Evolutionary conservation across 2,329 filamentous ascomycete species (phyloP).

Genomic region (Thelonectria rubi): DNA sequence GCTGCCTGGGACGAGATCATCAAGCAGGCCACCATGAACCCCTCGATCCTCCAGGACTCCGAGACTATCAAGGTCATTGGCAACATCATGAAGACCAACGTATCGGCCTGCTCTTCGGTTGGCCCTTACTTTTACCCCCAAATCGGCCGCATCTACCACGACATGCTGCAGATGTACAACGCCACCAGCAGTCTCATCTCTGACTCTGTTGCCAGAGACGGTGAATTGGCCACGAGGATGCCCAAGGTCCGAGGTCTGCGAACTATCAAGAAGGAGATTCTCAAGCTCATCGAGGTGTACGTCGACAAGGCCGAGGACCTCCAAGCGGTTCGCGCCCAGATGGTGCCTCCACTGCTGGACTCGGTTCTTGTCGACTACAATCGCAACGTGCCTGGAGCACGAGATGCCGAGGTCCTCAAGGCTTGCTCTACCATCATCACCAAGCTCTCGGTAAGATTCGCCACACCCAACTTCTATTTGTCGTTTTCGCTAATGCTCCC

Average conservation of each 20-base stretch:
- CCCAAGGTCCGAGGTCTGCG: slow-evolving; percentile 93
- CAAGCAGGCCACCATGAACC: slow-evolving; percentile 82
- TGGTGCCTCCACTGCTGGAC: slow-evolving; percentile 95
- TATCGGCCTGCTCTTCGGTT: slow-evolving; percentile 96
- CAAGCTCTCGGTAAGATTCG: slow-evolving; percentile 85
- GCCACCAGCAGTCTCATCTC: slow-evolving; percentile 97
- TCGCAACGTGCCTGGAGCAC: slow-evolving; percentile 92
- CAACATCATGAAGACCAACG: slow-evolving; percentile 99
- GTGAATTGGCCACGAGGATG: slow-evolving; percentile 95
- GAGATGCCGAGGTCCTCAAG: slow-evolving; percentile 95
- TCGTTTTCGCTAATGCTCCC: slow-evolving; percentile 18
- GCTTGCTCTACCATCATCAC: slow-evolving; percentile 98
- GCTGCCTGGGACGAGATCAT: slow-evolving; percentile 97
- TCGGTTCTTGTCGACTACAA: slow-evolving; percentile 96
- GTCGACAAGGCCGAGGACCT: slow-evolving; percentile 98
- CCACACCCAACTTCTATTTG: neutral
- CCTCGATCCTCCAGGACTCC: slow-evolving; percentile 85
- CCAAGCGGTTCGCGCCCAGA: slow-evolving; percentile 89
- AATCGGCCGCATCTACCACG: slow-evolving; percentile 95
- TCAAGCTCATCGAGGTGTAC: slow-evolving; percentile 98
- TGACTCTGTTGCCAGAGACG: slow-evolving; percentile 86
- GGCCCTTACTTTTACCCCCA: slow-evolving; percentile 98
- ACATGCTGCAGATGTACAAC: slow-evolving; percentile 99
- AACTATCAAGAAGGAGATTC: slow-evolving; percentile 99
- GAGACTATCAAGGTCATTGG: slow-evolving; percentile 99